A percentile compares a stretch with the other conserved stretches of the same genome.
These are phyloP conservation scores for Talaromyces sp. DNA, from an alignment of 2,329 filamentous ascomycete species.

Conservation along the genomic window DNA sequence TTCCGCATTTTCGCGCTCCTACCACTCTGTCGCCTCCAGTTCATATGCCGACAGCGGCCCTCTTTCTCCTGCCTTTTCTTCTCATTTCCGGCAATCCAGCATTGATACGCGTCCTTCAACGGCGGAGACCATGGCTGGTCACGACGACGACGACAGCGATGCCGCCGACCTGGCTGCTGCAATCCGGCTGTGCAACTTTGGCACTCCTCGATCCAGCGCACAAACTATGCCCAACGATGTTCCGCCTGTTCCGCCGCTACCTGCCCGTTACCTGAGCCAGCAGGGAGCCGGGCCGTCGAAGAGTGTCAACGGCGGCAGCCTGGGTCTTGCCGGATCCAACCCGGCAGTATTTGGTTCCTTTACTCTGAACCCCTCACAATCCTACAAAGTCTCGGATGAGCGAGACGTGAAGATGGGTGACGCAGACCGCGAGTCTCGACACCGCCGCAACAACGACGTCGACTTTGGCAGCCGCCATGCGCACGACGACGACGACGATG, in stretches of 20 bases:
- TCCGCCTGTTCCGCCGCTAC: constrained; percentile 82
- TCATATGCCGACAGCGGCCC: constrained; percentile 54
- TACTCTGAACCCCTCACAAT: constrained; percentile 41
- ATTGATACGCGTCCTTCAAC: constrained; percentile 73
- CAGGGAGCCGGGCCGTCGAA: constrained; percentile 59
- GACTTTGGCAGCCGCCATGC: constrained; percentile 56
- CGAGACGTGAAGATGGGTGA: constrained; percentile 67
- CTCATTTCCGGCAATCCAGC: constrained; percentile 67
- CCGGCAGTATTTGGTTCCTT: constrained; percentile 39
- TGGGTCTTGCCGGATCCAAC: constrained; percentile 28
- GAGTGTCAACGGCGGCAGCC: constrained; percentile 32
- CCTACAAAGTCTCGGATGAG: constrained; percentile 47
- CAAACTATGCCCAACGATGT: constrained; percentile 64
- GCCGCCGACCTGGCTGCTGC: constrained; percentile 86
- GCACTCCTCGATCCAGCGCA: constrained; percentile 66
- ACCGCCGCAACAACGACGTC: constrained; percentile 53
- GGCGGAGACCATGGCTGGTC: constrained; percentile 68
- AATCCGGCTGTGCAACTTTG: constrained; percentile 83
- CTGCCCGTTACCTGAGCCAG: constrained; percentile 67
- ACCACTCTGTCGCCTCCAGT: constrained; percentile 64
- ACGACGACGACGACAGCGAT: constrained; percentile 76
- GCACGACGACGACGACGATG: constrained; percentile 83
- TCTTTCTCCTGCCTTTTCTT: constrained; percentile 42
- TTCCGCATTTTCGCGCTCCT: constrained; percentile 66
- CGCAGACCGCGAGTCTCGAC: constrained; percentile 42